phyloP scores from a whole-genome alignment of 768 basidiomycete species.

The Crepidotus variabilis region DNA sequence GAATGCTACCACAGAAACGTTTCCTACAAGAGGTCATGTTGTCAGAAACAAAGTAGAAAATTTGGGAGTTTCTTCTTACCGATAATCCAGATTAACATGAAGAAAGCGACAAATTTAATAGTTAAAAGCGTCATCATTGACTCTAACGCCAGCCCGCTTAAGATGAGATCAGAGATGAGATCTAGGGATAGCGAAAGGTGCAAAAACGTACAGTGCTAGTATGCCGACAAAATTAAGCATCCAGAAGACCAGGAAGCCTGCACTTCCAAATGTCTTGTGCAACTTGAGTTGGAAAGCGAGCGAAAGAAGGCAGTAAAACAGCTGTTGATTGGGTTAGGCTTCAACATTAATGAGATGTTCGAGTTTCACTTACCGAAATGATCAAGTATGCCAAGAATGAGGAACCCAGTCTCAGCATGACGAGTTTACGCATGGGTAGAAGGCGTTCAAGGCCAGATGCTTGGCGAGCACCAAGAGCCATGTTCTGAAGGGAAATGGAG shows the following conservation, averaged over 20 bases:
- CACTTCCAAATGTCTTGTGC: conserved; percentile 38
- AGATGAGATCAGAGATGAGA: background rate
- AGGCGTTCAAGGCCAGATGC: conserved; percentile 24
- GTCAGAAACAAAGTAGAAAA: background rate
- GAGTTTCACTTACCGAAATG: conserved; percentile 25
- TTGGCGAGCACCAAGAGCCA: conserved; percentile 20
- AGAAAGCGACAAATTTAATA: conserved; percentile 44
- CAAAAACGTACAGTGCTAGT: conserved; percentile 44
- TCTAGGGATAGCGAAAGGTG: background rate
- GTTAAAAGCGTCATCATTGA: conserved; percentile 51
- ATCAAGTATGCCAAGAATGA: conserved; percentile 31
- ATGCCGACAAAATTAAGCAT: conserved; percentile 60
- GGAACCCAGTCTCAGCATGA: conserved; percentile 26
- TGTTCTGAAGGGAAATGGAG: background rate
- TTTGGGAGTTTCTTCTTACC: conserved; percentile 25
- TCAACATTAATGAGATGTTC: background rate
- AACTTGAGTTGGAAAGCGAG: conserved; percentile 60
- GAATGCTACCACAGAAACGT: conserved; percentile 50
- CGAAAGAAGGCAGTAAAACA: conserved; percentile 57
- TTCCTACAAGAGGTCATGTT: conserved; percentile 28
- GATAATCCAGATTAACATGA: conserved; percentile 62
- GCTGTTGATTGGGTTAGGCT: conserved; percentile 22
- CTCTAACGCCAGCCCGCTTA: conserved; percentile 55
- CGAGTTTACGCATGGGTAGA: conserved; percentile 25
- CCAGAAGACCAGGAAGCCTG: conserved; percentile 65